Evolutionary conservation across 352 stramenopile species (phyloP), one percentile per base, ranked within the genome.

Genomic region (Pythium apleroticum): DNA sequence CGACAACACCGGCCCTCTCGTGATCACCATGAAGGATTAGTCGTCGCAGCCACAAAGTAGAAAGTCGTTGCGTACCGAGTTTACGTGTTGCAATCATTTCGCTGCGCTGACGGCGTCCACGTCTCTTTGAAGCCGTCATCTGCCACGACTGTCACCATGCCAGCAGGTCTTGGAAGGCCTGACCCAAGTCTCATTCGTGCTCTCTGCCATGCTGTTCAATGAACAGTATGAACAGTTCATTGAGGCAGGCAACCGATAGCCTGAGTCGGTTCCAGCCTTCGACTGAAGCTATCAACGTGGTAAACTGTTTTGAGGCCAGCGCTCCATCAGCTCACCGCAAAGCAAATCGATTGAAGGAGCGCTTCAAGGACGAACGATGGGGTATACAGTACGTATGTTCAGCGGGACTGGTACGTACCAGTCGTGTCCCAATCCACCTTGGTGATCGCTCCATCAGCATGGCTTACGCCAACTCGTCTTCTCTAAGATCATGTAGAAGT

Each of bases 1-100:
- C 27, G 84, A 95, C 68, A 95, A 95, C 65, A 77, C 91, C 37
- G 86, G 84, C 5, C 86, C 86, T 19, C 75, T 95, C 27, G 78
- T 95, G 58, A 72, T 95, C 53, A 63, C 75, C 49, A 80, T 88
- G 74, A 86, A 78, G 52, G 37, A 46, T 6, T 67, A 52, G 28
- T 63, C 31, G 7, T 25, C 17, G 8, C 20, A 4, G 17, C 24
- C 19, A 15, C 14, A 19, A 17, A 28, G 27, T 30, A 46, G 22
- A 30, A 15, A 58, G n/a, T 28, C 31, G 19, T 48, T 58, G 49
- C 27, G 24, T 33, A 15, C 25, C 22, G 24, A n/a, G n/a, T n/a
- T n/a, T 35, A 9, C 49, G 25, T 46, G 19, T 46, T 19, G 6
- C 17, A 46, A 46, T 46, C 37, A 46, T 22, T 9, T 20, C 9